These are phyloP conservation scores for Ambrosia artemisiifolia DNA, from an alignment of 129 eudicot genomes.

Conservation along the genomic window DNA sequence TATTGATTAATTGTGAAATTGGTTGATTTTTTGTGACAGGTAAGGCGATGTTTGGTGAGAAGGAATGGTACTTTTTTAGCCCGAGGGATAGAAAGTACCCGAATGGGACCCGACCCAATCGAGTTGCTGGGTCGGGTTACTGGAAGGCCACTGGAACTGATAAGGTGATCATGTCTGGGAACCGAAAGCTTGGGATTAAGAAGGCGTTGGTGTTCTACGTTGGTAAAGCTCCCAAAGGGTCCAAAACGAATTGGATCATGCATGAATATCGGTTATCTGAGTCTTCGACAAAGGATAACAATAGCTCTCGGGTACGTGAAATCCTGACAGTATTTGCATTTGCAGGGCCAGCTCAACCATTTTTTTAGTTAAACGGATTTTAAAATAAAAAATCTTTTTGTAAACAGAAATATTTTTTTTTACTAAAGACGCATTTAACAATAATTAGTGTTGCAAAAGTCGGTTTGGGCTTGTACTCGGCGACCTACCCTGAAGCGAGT, in stretches of 20 bases:
- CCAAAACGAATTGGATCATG: constrained; percentile 96
- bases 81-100: constrained; percentile 93
- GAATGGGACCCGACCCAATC: constrained; percentile 81
- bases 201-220: constrained; percentile 87
- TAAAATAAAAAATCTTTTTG: too few relatives aligned
- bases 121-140: constrained; percentile 88
- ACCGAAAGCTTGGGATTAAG: constrained; percentile 75
- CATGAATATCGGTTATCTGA: constrained; percentile 82
- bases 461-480: too few relatives aligned
- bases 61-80: constrained; percentile 93
- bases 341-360: not conserved
- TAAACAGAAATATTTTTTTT: too few relatives aligned
- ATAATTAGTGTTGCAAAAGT: too few relatives aligned
- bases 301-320: constrained; percentile 49
- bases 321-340: not conserved
- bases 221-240: constrained; percentile 93
- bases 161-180: constrained; percentile 57
- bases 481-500: too few relatives aligned
- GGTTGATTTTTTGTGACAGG: constrained; percentile 23
- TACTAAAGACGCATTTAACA: too few relatives aligned
- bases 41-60: constrained; percentile 81
- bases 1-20: not conserved
- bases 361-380: too few relatives aligned
- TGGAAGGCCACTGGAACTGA: constrained; percentile 99
- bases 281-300: constrained; percentile 36